Percentiles rank a stretch among this genome's conserved stretches.
These are phyloP conservation scores for Pleodorina starrii DNA, from an alignment of 139 green algal genomes.

Conservation along the genomic window DNA sequence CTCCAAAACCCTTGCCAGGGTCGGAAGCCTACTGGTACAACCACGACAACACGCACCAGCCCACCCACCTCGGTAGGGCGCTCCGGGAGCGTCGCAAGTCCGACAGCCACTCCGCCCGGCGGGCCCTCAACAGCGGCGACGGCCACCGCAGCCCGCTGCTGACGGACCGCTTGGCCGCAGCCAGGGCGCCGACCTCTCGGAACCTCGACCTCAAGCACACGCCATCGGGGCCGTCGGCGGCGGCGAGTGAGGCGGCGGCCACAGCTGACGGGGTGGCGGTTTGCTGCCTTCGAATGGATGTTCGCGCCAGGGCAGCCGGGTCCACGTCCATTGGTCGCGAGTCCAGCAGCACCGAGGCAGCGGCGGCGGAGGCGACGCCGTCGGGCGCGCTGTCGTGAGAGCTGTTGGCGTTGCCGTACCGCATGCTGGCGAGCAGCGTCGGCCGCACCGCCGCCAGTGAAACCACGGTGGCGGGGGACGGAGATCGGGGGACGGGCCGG, in stretches of 20 bases:
- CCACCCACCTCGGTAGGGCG: neutral
- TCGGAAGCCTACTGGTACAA: no score
- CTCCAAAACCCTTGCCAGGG: no score
- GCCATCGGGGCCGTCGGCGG: no score
- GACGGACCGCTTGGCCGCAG: neutral
- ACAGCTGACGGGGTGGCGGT: no score
- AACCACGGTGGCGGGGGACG: neutral
- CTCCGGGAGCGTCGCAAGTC: conserved; percentile 6
- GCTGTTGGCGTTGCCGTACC: neutral
- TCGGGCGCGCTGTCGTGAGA: neutral
- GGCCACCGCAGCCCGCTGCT: neutral
- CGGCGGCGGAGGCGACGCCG: neutral
- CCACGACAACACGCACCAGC: no score
- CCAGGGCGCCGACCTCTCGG: neutral
- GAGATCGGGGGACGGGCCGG: neutral
- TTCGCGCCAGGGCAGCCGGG: no score
- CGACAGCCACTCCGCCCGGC: neutral
- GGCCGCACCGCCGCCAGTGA: neutral
- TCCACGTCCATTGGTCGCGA: no score
- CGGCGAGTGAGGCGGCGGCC: no score
- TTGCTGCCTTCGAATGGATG: no score
- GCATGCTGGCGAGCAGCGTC: conserved; percentile 4
- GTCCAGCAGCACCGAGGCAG: neutral
- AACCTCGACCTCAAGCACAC: no score
- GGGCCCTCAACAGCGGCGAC: conserved; percentile 1